Percentiles rank a stretch among this genome's conserved stretches.
phyloP scores from a whole-genome alignment of 345 rosid genomes.

The Sisymbrium altissimum region DNA sequence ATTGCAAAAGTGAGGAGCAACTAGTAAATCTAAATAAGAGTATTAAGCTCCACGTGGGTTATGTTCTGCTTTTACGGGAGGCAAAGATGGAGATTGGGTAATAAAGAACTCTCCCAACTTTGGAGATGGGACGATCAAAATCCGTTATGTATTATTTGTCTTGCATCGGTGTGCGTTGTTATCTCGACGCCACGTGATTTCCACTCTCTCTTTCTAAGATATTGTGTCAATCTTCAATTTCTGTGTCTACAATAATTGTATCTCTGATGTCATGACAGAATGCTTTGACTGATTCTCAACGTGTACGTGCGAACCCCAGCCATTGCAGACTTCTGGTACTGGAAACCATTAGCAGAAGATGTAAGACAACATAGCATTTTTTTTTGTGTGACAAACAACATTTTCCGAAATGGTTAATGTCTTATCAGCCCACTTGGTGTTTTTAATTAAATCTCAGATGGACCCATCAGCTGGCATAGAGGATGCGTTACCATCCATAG shows the following conservation, averaged over 20 bases:
- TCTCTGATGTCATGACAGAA: conserved; percentile 48
- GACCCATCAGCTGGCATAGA: conserved; percentile 92
- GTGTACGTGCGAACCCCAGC: conserved; percentile 89
- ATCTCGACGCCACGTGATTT: neutral
- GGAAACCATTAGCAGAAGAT: conserved; percentile 97
- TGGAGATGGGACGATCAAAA: conserved; percentile 99
- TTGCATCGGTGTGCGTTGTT: neutral
- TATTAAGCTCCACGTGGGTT: neutral
- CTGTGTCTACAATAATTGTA: conserved; percentile 9
- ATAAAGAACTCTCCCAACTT: conserved; percentile 92
- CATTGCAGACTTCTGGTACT: conserved; percentile 92
- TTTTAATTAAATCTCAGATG: conserved; percentile 54
- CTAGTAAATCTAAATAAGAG: neutral
- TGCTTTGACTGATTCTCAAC: conserved; percentile 84
- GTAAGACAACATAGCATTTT: conserved; percentile 43
- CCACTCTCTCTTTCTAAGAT: too few species aligned
- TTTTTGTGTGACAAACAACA: neutral
- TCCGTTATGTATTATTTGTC: conserved; percentile 45
- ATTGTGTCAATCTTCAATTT: neutral
- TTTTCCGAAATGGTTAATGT: neutral
- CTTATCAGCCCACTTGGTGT: conserved; percentile 1
- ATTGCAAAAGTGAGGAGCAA: too few species aligned
- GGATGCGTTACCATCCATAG: conserved; percentile 86
- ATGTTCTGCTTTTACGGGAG: conserved; percentile 45
- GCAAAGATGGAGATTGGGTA: conserved; percentile 91